Evolutionary conservation across 441 rosid species (phyloP).

Genomic region (Erysimum pusillum): DNA sequence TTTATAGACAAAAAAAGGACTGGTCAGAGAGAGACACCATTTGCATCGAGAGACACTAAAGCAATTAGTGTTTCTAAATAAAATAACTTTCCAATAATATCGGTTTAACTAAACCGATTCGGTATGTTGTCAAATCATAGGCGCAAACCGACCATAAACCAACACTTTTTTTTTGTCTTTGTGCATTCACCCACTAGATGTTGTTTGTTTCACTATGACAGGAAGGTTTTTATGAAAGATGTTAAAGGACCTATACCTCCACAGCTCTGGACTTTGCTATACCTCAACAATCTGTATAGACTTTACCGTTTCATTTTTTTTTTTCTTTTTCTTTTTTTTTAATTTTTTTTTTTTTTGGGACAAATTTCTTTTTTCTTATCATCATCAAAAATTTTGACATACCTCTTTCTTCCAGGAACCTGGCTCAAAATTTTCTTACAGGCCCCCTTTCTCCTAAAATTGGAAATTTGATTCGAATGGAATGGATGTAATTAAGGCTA

Average conservation of each 20-base stretch:
- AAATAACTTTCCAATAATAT: too few relatives aligned
- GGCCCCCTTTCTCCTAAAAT: conserved; percentile 43
- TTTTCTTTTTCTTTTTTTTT: too few relatives aligned
- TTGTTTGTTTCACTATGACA: conserved; percentile 31
- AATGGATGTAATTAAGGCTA: conserved; percentile 39
- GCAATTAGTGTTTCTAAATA: too few relatives aligned
- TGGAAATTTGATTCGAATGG: conserved; percentile 44
- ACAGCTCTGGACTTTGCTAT: conserved; percentile 64
- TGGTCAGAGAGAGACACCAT: too few relatives aligned
- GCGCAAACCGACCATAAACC: too few relatives aligned
- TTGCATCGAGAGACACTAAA: too few relatives aligned
- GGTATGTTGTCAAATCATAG: too few relatives aligned
- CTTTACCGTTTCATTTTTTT: not conserved
- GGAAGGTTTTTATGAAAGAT: conserved; percentile 56
- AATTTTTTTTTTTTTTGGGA: too few relatives aligned
- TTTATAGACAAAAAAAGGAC: too few relatives aligned
- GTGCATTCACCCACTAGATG: not conserved
- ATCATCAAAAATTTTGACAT: not conserved
- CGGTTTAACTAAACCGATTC: too few relatives aligned
- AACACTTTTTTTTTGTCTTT: too few relatives aligned
- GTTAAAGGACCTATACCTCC: conserved; percentile 59
- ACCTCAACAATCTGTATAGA: conserved; percentile 60
- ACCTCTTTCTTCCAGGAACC: conserved; percentile 22
- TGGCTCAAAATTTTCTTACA: conserved; percentile 31
- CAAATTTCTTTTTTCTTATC: too few relatives aligned